Percentiles rank a stretch among this genome's conserved stretches.
Evolutionary conservation across 1,139 yeast genomes (phyloP).

Genomic region (Taphrina confusa): DNA sequence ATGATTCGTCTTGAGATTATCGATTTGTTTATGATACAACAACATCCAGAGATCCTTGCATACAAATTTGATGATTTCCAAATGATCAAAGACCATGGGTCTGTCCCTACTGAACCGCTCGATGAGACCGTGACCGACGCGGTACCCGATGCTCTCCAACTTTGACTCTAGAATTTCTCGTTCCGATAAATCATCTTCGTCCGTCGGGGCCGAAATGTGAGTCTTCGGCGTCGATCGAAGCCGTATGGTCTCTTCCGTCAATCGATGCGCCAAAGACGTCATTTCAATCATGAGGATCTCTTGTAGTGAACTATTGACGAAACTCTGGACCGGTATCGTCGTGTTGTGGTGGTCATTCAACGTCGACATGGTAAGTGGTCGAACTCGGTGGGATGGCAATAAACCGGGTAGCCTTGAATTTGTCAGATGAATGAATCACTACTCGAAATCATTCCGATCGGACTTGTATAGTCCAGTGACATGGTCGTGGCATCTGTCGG

Average conservation of each 20-base stretch:
- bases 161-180: constrained; percentile 19
- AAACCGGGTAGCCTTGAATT: no score
- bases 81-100: constrained; percentile 58
- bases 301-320: constrained; percentile 19
- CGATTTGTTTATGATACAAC: constrained; percentile 82
- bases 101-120: constrained; percentile 64
- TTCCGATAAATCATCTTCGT: constrained; percentile 13
- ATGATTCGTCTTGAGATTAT: constrained; percentile 87
- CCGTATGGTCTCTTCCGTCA: neutral
- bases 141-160: constrained; percentile 69
- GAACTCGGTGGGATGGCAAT: no score
- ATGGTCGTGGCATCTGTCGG: no score
- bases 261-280: constrained; percentile 25
- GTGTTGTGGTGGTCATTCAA: neutral
- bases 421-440: no score
- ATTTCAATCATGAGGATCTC: constrained; percentile 34
- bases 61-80: constrained; percentile 85
- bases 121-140: constrained; percentile 70
- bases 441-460: no score
- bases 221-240: neutral
- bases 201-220: neutral
- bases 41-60: constrained; percentile 89
- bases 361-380: neutral
- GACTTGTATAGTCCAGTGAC: no score
- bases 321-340: neutral